Percentiles rank a stretch among this genome's conserved stretches.
Evolutionary conservation across 2,329 filamentous ascomycete genomes (phyloP).

Genomic region (Fusarium annulatum): DNA sequence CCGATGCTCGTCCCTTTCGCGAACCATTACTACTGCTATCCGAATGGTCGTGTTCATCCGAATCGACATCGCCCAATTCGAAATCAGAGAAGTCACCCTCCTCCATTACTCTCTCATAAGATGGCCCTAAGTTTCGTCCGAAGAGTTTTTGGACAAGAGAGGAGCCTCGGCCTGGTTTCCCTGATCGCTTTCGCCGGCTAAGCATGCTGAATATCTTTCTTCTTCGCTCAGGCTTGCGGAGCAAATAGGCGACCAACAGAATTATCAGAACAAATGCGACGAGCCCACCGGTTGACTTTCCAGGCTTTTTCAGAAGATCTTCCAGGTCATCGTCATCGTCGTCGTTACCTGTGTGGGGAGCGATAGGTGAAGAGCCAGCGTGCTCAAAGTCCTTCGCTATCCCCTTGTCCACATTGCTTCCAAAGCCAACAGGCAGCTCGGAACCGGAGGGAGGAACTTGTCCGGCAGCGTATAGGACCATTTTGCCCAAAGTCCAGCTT

Average conservation of each 20-base stretch:
- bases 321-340: slow-evolving; percentile 65
- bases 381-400: slow-evolving; percentile 85
- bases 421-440: slow-evolving; percentile 86
- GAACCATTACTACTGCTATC: slow-evolving; percentile 70
- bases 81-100: slow-evolving; percentile 81
- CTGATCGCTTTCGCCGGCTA: slow-evolving; percentile 45
- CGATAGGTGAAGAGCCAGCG: slow-evolving; percentile 69
- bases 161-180: slow-evolving; percentile 61
- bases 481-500: slow-evolving; percentile 97
- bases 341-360: slow-evolving; percentile 55
- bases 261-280: slow-evolving; percentile 82
- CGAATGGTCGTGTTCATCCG: slow-evolving; percentile 72
- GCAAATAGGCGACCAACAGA: slow-evolving; percentile 74
- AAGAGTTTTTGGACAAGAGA: slow-evolving; percentile 74
- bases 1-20: slow-evolving; percentile 69
- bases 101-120: slow-evolving; percentile 87
- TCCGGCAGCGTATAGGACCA: slow-evolving; percentile 92
- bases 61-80: slow-evolving; percentile 77
- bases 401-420: slow-evolving; percentile 77
- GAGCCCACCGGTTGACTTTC: slow-evolving; percentile 77
- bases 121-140: slow-evolving; percentile 60
- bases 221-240: slow-evolving; percentile 83
- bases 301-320: slow-evolving; percentile 74
- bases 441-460: slow-evolving; percentile 76
- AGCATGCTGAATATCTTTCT: slow-evolving; percentile 46